These are phyloP conservation scores for Curvularia sp. DNA, from an alignment of 2,329 filamentous ascomycete species.

Conservation along the genomic window DNA sequence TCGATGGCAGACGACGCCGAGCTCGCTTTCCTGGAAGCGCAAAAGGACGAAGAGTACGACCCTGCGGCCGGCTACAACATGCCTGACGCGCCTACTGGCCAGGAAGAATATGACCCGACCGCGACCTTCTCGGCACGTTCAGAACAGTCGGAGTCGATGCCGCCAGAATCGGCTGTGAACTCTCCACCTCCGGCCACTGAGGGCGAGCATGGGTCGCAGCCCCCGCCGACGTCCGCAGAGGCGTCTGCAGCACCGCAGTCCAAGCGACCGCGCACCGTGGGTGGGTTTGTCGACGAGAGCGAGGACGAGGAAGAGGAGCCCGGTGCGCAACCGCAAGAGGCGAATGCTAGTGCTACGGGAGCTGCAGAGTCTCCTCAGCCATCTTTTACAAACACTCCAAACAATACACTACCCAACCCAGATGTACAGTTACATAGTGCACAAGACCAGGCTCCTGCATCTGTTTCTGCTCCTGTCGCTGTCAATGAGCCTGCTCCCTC, in stretches of 20 bases:
- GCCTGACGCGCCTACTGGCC: slow-evolving; percentile 55
- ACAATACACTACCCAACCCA: slow-evolving; percentile 61
- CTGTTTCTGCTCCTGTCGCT: slow-evolving; percentile 49
- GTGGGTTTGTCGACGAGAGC: slow-evolving; percentile 69
- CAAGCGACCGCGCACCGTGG: slow-evolving; percentile 62
- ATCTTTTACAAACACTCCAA: slow-evolving; percentile 64
- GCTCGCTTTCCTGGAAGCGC: slow-evolving; percentile 61
- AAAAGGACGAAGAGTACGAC: slow-evolving; percentile 52
- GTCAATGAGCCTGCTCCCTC: slow-evolving; percentile 56
- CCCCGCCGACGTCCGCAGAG: slow-evolving; percentile 30
- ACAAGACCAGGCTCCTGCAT: slow-evolving; percentile 59
- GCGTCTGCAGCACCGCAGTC: slow-evolving; percentile 42
- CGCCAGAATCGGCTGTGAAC: slow-evolving; percentile 38
- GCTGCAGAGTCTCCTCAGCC: slow-evolving; percentile 60
- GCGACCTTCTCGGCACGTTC: slow-evolving; percentile 37
- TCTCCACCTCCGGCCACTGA: slow-evolving; percentile 34
- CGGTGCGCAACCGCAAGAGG: slow-evolving; percentile 57
- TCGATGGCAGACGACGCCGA: slow-evolving; percentile 62
- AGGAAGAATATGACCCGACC: slow-evolving; percentile 53
- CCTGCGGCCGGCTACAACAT: slow-evolving; percentile 50
- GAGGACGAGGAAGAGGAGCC: slow-evolving; percentile 63
- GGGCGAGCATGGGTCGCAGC: slow-evolving; percentile 31
- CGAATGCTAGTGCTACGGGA: slow-evolving; percentile 57
- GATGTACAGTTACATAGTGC: slow-evolving; percentile 68
- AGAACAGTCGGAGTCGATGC: slow-evolving; percentile 38